Percentiles rank a stretch among this genome's conserved stretches.
Evolutionary conservation across 148 eudicot species (phyloP).

Genomic region (Beta vulgaris): DNA sequence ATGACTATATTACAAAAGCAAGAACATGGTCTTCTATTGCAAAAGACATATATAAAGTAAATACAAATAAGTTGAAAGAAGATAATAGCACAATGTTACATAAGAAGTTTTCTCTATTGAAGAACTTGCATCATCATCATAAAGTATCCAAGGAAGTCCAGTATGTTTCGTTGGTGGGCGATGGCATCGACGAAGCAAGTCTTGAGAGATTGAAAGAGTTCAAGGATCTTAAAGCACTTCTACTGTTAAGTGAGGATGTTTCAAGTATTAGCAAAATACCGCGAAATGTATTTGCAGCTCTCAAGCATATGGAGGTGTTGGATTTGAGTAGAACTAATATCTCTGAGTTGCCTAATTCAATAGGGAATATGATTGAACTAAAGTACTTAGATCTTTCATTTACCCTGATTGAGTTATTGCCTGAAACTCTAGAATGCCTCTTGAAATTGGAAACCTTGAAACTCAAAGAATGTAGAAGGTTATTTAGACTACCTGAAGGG

Average conservation of each 20-base stretch:
- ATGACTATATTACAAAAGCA: background rate
- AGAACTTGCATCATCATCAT: background rate
- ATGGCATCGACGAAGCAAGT: background rate
- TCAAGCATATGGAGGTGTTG: constrained; percentile 11
- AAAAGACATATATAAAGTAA: background rate
- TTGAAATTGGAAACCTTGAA: constrained; percentile 14
- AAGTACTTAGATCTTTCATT: constrained; percentile 5
- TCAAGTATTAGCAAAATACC: constrained; percentile 3
- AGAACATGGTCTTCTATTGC: background rate
- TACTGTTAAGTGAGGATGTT: constrained; percentile 3
- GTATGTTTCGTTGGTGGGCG: background rate
- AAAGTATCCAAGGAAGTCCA: background rate
- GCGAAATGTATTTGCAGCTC: background rate
- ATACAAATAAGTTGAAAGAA: background rate
- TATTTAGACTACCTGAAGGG: constrained; percentile 5
- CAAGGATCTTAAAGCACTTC: constrained; percentile 10
- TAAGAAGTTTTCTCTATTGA: background rate
- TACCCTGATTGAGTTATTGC: constrained; percentile 7
- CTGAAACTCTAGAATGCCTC: constrained; percentile 6
- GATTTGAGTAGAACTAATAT: constrained; percentile 14
- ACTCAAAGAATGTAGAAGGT: background rate
- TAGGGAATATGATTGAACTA: background rate
- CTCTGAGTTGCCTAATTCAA: constrained; percentile 6
- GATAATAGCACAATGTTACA: background rate
- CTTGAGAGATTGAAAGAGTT: background rate